These are phyloP conservation scores for Microstegium vimineum DNA, from an alignment of 176 grass and related monocot genomes.

Conservation along the genomic window DNA sequence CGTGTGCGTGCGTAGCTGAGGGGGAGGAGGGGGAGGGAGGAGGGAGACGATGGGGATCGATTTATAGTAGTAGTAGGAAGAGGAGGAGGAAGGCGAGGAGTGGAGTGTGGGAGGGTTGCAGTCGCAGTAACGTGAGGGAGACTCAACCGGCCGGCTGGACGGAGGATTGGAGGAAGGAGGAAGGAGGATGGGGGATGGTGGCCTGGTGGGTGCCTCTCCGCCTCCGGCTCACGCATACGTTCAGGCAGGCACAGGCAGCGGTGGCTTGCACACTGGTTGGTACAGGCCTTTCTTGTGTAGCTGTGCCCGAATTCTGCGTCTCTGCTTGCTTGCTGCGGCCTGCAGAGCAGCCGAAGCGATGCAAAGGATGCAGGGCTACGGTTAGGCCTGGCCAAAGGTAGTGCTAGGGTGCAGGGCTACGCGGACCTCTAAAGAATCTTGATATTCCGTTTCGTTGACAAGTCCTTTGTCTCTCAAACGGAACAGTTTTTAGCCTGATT, in stretches of 20 bases:
- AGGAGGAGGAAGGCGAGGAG: background rate
- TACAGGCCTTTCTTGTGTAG: background rate
- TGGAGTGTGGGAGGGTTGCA: background rate
- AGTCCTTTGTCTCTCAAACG: too few species aligned
- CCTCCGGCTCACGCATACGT: background rate
- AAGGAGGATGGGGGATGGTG: background rate
- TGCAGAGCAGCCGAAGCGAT: background rate
- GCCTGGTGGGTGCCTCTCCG: background rate
- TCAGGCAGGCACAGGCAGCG: background rate
- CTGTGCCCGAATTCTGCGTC: too few species aligned
- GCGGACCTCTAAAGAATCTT: background rate
- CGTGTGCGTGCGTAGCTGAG: background rate
- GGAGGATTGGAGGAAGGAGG: background rate
- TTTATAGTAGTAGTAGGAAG: slow-evolving; percentile 24
- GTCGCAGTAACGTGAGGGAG: slow-evolving; percentile 54
- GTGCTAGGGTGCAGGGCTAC: background rate
- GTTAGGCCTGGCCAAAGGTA: background rate
- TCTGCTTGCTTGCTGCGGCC: background rate
- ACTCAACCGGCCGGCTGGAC: slow-evolving; percentile 31
- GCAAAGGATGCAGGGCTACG: background rate
- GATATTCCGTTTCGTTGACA: too few species aligned
- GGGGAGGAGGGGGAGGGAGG: background rate
- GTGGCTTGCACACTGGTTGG: background rate
- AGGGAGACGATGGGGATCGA: slow-evolving; percentile 4
- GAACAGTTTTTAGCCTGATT: too few species aligned